Evolutionary conservation across 371 early-diverging fungal genomes (phyloP).

Genomic region (Rhizopus arrhizus): DNA sequence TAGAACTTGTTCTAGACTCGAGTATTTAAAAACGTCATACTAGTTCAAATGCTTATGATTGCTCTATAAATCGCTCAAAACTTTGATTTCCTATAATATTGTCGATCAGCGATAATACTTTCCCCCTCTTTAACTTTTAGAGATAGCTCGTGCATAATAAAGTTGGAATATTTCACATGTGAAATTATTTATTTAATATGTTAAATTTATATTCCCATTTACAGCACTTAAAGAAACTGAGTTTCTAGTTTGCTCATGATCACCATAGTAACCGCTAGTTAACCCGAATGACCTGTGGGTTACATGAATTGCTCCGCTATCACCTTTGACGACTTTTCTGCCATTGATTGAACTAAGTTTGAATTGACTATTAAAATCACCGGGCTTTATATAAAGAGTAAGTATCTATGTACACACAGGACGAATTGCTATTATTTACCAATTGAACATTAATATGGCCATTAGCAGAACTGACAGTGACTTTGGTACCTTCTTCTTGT

Average conservation of each 20-base stretch:
- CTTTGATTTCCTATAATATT: no score
- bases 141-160: no score
- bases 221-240: background rate
- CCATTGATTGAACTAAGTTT: constrained; percentile 3
- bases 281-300: background rate
- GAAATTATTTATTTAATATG: background rate
- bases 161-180: no score
- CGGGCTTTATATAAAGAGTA: background rate
- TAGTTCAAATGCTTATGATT: no score
- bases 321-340: constrained; percentile 7
- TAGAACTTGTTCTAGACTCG: no score
- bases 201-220: constrained; percentile 5
- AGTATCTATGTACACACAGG: background rate
- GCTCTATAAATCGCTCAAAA: no score
- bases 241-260: constrained; percentile 9
- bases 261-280: constrained; percentile 12
- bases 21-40: no score
- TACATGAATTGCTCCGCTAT: constrained; percentile 4
- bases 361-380: constrained; percentile 11
- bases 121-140: no score
- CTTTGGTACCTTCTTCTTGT: background rate
- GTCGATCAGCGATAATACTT: no score
- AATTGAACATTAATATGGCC: constrained; percentile 8
- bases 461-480: constrained; percentile 4
- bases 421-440: background rate